Evolutionary conservation across 2,329 filamentous ascomycete species (phyloP), one percentile per base, ranked within the genome.

Genomic region (Ophiostoma perfectum): DNA sequence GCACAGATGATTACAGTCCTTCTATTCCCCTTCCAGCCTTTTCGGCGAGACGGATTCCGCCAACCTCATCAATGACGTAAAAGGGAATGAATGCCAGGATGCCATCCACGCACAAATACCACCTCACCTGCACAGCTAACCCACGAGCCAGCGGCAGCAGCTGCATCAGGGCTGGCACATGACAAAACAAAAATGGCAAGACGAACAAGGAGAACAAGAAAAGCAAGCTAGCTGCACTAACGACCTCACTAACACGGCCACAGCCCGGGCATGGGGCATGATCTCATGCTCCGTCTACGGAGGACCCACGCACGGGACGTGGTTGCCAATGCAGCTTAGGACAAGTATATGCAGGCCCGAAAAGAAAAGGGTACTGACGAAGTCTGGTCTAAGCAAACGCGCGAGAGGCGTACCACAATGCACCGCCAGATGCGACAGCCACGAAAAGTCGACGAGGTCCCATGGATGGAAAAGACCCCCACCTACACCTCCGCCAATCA

Each of bases 211-310:
- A 18, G 41, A 18, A 14, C 38, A 42, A 27, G 27, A 27, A 27
- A 62, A 62, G 36, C 38, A 42, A 16, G n/a, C 38, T 42, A 63
- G 38, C 8, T 8, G 9, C 16, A 62, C 36, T n/a, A 62, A 16
- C 38, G 12, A 9, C 55, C 9, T 38, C 45, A 58, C 52, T 27
- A 27, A 62, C 58, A 55, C 60, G 60, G 60, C 60, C 6, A 42
- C 38, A 42, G 60, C 38, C 39, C 60, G 60, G 60, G 16, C 42
- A 12, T 64, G 18, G 18, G 6, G 45, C 63, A 64, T 44, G 39
- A 64, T 36, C 39, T 64, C 63, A 64, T 45, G 63, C 63, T 18
- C 63, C 63, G 18, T 36, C 41, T 47, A 64, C n/a, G 62, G 62
- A 64, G 38, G 3, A 27, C n/a, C n/a, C 41, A 44, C 42, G n/a